Conservation (phyloP, 1,139 yeast species). For the Blastobotrys ciferrii region DNA sequence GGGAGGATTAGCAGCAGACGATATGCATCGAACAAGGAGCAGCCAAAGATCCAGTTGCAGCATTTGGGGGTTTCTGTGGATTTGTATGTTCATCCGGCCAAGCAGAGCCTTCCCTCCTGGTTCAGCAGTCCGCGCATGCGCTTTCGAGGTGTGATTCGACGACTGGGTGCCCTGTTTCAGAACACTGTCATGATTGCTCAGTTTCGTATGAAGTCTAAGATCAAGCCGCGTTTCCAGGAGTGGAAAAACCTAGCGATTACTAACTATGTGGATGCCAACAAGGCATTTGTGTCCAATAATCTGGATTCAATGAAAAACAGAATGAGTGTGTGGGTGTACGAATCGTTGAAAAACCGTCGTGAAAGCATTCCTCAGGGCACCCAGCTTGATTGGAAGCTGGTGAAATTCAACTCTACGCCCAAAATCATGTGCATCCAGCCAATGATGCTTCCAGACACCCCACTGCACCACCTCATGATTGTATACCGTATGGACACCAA, state of each 20-base stretch:
- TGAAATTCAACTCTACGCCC: slow-evolving; percentile 68
- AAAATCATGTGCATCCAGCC: slow-evolving; percentile 70
- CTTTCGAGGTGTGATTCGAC: slow-evolving; percentile 44
- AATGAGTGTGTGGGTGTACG: slow-evolving; percentile 61
- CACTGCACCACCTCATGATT: slow-evolving; percentile 67
- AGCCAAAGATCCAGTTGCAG: slow-evolving; percentile 25
- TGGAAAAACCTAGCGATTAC: slow-evolving; percentile 77
- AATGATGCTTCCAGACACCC: slow-evolving; percentile 56
- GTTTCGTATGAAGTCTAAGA: slow-evolving; percentile 60
- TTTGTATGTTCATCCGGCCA: slow-evolving; percentile 47
- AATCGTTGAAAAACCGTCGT: slow-evolving; percentile 51
- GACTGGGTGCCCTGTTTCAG: slow-evolving; percentile 54
- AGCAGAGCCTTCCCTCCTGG: slow-evolving; percentile 45
- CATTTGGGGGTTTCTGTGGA: slow-evolving; percentile 31
- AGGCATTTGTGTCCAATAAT: slow-evolving; percentile 59
- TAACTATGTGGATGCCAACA: slow-evolving; percentile 60
- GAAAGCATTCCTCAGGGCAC: slow-evolving; percentile 56
- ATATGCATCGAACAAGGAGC: slow-evolving; percentile 17
- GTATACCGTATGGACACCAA: slow-evolving; percentile 73
- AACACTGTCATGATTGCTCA: slow-evolving; percentile 61
- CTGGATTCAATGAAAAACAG: slow-evolving; percentile 44
- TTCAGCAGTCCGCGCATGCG: slow-evolving; percentile 43
- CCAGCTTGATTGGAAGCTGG: slow-evolving; percentile 71
- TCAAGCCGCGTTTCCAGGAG: slow-evolving; percentile 60
- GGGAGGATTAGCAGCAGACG: slow-evolving; percentile 3